Percentiles rank a stretch among this genome's conserved stretches.
These are phyloP conservation scores for Lathyrus sativus DNA, from an alignment of 306 rosid genomes.

Conservation along the genomic window DNA sequence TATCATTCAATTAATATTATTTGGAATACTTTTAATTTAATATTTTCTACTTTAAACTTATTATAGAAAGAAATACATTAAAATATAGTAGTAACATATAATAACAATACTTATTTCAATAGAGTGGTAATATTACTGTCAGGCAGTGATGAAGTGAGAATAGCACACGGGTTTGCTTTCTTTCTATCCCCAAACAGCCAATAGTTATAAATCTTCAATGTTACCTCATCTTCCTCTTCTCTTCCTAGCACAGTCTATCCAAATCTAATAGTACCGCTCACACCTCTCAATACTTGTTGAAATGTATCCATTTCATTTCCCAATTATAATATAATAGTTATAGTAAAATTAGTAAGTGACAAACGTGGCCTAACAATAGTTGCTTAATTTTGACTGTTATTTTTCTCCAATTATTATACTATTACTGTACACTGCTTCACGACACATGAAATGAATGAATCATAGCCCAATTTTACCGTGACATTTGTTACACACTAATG, in stretches of 20 bases:
- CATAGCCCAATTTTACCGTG: background rate
- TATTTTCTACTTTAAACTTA: no score
- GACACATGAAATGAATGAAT: conserved; percentile 11
- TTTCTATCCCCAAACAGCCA: conserved; percentile 15
- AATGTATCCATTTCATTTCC: background rate
- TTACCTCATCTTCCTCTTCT: background rate
- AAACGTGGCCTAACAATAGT: conserved; percentile 1
- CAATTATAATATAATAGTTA: background rate
- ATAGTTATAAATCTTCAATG: background rate
- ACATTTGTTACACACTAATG: background rate
- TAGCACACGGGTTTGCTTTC: conserved; percentile 23
- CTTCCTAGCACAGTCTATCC: conserved; percentile 9
- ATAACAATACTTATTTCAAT: background rate
- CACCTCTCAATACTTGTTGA: background rate
- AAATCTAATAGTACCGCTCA: background rate
- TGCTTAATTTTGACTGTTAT: conserved; percentile 14
- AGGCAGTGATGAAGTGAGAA: background rate
- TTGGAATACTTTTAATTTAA: no score
- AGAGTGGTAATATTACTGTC: background rate
- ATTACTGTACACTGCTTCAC: background rate
- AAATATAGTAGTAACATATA: no score
- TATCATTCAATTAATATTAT: no score
- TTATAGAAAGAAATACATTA: no score
- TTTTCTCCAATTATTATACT: background rate
- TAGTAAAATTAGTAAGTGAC: background rate